A percentile compares a stretch with the other conserved stretches of the same genome.
Evolutionary conservation across 106 monocot species (phyloP).

Genomic region (Xerophyta viscosa): DNA sequence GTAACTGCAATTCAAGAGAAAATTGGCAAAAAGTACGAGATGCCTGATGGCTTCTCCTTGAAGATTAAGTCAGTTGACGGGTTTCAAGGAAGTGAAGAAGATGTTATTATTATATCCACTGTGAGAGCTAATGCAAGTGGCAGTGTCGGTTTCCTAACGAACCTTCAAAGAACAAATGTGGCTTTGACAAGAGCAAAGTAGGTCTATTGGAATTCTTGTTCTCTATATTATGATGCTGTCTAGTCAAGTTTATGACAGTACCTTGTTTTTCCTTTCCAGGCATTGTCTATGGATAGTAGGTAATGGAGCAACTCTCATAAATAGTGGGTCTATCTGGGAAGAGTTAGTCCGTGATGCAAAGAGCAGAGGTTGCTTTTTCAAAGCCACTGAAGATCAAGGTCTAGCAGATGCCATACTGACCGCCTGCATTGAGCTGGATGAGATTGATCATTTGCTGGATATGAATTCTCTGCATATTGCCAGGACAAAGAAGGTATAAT

Average conservation of each 20-base stretch:
- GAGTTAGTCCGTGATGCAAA: slow-evolving; percentile 16
- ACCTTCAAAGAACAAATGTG: slow-evolving; percentile 19
- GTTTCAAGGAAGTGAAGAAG: slow-evolving; percentile 26
- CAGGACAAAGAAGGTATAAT: too few species aligned
- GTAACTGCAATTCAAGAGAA: slow-evolving; percentile 19
- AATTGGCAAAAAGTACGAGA: not conserved
- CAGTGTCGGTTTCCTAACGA: slow-evolving; percentile 16
- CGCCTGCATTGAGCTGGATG: slow-evolving; percentile 13
- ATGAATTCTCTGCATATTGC: slow-evolving; percentile 19
- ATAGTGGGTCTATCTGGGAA: slow-evolving; percentile 17
- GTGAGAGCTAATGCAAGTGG: slow-evolving; percentile 22
- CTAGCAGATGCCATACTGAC: slow-evolving; percentile 4
- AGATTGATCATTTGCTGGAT: slow-evolving; percentile 24
- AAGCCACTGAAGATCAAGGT: slow-evolving; percentile 11
- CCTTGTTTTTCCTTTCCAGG: slow-evolving; percentile 1
- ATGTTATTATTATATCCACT: slow-evolving; percentile 23
- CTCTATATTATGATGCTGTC: too few species aligned
- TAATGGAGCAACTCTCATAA: slow-evolving; percentile 11
- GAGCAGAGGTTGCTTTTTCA: slow-evolving; percentile 15
- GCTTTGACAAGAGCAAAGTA: slow-evolving; percentile 30
- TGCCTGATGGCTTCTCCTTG: not conserved
- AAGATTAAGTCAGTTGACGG: slow-evolving; percentile 19
- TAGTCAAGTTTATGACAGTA: too few species aligned
- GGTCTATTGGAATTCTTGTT: too few species aligned
- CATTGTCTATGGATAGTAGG: slow-evolving; percentile 28